These are phyloP conservation scores for Prototheca stagnorum DNA, from an alignment of 163 green algal species.

Conservation along the genomic window DNA sequence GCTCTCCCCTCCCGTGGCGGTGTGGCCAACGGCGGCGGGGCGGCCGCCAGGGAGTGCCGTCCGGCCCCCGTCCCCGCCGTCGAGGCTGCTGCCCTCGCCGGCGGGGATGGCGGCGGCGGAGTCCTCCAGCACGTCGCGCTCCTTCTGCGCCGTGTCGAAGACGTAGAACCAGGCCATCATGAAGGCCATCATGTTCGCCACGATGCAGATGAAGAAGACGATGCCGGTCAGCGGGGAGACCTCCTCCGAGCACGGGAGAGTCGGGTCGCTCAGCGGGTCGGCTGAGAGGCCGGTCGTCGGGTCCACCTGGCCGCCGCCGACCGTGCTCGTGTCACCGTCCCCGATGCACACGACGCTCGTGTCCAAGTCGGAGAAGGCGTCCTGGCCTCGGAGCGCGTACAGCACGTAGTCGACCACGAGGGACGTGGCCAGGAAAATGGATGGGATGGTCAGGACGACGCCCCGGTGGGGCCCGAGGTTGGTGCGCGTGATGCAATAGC, in stretches of 20 bases:
- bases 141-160: conserved; percentile 29
- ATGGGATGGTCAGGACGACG: conserved; percentile 29
- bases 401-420: conserved; percentile 27
- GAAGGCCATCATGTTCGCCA: conserved; percentile 21
- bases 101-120: not conserved
- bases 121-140: conserved; percentile 25
- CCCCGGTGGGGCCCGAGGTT: conserved; percentile 28
- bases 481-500: conserved; percentile 33
- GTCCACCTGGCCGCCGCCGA: not conserved
- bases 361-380: conserved; percentile 10
- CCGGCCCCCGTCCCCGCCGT: not conserved
- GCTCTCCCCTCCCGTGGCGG: not conserved
- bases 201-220: conserved; percentile 20
- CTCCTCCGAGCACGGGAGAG: conserved; percentile 2
- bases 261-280: not conserved
- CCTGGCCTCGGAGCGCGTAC: conserved; percentile 4
- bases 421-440: conserved; percentile 27
- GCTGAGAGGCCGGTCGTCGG: not conserved
- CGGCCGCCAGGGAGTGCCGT: not conserved
- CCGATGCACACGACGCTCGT: not conserved
- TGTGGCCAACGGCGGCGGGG: not conserved
- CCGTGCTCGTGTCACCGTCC: not conserved
- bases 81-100: not conserved
- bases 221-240: conserved; percentile 6
- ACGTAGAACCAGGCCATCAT: conserved; percentile 29